Evolutionary conservation across 2,329 filamentous ascomycete genomes (phyloP).

Genomic region (Juglanconis juglandina): DNA sequence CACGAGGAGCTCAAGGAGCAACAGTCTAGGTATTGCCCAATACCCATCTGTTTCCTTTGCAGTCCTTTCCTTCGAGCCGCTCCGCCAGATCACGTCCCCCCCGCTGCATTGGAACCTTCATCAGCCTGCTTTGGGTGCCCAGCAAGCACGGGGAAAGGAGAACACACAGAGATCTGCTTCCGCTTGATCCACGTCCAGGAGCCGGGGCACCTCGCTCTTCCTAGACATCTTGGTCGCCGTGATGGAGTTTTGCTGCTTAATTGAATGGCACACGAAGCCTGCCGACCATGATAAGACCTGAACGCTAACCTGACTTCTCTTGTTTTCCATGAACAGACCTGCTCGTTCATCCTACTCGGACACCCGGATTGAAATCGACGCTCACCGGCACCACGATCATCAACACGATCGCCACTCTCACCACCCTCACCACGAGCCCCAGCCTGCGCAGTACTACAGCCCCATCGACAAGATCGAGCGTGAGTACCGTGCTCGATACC

Average conservation of each 20-base stretch:
- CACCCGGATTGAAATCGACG: constrained; percentile 64
- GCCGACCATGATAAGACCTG: background rate
- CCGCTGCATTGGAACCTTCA: background rate
- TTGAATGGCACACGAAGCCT: background rate
- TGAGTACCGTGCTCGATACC: constrained; percentile 62
- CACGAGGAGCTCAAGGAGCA: constrained; percentile 45
- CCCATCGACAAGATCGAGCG: constrained; percentile 63
- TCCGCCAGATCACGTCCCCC: constrained; percentile 5
- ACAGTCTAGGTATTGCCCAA: constrained; percentile 19
- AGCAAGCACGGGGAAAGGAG: background rate
- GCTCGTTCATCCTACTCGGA: constrained; percentile 49
- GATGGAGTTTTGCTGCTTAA: too few relatives aligned
- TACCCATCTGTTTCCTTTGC: constrained; percentile 18
- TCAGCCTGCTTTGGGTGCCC: background rate
- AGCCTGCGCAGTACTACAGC: constrained; percentile 30
- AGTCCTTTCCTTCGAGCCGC: constrained; percentile 15
- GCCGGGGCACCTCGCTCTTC: too few relatives aligned
- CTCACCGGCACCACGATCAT: constrained; percentile 28
- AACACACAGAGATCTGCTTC: too few relatives aligned
- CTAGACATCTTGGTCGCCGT: too few relatives aligned
- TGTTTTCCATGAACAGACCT: constrained; percentile 31
- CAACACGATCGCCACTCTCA: constrained; percentile 41
- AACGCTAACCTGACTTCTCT: constrained; percentile 7
- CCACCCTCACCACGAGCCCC: constrained; percentile 8
- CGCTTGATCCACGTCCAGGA: too few relatives aligned